Percentiles rank a stretch among this genome's conserved stretches.
These are phyloP conservation scores for Nothophaeocryptopus gaeumannii DNA, from an alignment of 2,329 filamentous ascomycete species.

Conservation along the genomic window DNA sequence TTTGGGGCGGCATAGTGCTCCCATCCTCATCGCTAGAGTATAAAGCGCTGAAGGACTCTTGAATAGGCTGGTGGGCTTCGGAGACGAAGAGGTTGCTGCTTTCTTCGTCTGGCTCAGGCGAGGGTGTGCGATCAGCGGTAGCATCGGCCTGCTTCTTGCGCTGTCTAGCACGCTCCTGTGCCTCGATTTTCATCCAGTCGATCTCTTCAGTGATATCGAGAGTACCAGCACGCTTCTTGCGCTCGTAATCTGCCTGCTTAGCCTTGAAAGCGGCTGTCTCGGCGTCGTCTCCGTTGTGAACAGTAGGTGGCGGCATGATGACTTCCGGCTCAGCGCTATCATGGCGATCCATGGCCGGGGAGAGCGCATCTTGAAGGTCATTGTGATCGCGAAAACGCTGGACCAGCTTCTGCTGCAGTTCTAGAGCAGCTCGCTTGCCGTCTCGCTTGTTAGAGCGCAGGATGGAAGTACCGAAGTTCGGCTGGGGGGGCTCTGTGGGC, in stretches of 20 bases:
- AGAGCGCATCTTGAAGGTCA: neutral
- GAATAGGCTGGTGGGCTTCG: neutral
- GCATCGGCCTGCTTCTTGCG: constrained; percentile 20
- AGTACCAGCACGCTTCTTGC: constrained; percentile 16
- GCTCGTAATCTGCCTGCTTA: constrained; percentile 3
- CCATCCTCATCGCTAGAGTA: constrained; percentile 4
- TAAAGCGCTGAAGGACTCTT: neutral
- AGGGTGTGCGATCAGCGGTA: constrained; percentile 11
- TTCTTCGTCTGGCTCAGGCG: constrained; percentile 11
- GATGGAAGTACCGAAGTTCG: too few species aligned
- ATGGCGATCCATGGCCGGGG: neutral
- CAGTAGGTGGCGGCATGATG: constrained; percentile 2
- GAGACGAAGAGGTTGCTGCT: constrained; percentile 14
- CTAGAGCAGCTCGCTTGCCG: too few species aligned
- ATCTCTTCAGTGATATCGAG: constrained; percentile 23
- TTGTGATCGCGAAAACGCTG: neutral
- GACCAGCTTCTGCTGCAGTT: neutral
- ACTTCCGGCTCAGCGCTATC: constrained; percentile 1
- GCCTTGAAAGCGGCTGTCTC: constrained; percentile 6
- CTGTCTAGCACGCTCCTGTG: constrained; percentile 17
- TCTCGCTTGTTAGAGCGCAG: too few species aligned
- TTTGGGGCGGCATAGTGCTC: neutral
- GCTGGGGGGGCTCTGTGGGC: too few species aligned
- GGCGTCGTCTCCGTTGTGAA: neutral
- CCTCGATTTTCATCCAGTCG: constrained; percentile 21